Evolutionary conservation across 2,329 filamentous ascomycete genomes (phyloP).

Genomic region (Talaromyces sp.): DNA sequence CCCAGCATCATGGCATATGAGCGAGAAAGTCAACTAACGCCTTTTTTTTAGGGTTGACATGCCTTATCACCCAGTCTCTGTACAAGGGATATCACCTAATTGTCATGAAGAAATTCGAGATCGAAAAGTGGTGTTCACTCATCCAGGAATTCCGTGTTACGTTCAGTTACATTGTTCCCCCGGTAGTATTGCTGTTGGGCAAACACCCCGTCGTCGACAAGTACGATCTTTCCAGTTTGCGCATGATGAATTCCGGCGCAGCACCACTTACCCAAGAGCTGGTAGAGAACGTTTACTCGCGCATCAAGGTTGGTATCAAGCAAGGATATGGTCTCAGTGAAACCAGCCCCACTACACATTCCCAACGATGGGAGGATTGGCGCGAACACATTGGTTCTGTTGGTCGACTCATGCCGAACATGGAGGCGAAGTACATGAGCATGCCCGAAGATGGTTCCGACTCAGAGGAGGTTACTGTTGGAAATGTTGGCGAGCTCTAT

Average conservation of each 20-base stretch:
- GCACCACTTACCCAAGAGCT: slow-evolving; percentile 82
- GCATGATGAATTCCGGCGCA: slow-evolving; percentile 85
- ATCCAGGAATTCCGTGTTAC: slow-evolving; percentile 77
- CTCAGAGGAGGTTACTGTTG: slow-evolving; percentile 60
- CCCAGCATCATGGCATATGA: too few species aligned
- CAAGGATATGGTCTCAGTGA: slow-evolving; percentile 92
- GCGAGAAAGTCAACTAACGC: too few species aligned
- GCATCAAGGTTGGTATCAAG: slow-evolving; percentile 79
- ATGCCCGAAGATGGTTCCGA: slow-evolving; percentile 53
- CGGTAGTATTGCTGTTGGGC: slow-evolving; percentile 76
- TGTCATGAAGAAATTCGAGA: slow-evolving; percentile 78
- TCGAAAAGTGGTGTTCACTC: slow-evolving; percentile 74
- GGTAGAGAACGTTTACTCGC: slow-evolving; percentile 71
- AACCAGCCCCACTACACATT: slow-evolving; percentile 77
- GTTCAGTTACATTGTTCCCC: slow-evolving; percentile 80
- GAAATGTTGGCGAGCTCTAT: slow-evolving; percentile 70
- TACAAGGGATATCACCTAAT: slow-evolving; percentile 68
- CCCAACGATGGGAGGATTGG: slow-evolving; percentile 77
- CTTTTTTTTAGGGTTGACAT: slow-evolving; percentile 62
- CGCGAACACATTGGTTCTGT: slow-evolving; percentile 74
- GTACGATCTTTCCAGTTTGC: slow-evolving; percentile 77
- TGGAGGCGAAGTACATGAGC: slow-evolving; percentile 78
- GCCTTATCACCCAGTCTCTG: slow-evolving; percentile 69
- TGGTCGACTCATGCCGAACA: slow-evolving; percentile 75
- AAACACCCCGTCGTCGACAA: slow-evolving; percentile 78